Base-by-base conservation (phyloP, 345 rosid species). In the Euphorbia pulcherrima region DNA sequence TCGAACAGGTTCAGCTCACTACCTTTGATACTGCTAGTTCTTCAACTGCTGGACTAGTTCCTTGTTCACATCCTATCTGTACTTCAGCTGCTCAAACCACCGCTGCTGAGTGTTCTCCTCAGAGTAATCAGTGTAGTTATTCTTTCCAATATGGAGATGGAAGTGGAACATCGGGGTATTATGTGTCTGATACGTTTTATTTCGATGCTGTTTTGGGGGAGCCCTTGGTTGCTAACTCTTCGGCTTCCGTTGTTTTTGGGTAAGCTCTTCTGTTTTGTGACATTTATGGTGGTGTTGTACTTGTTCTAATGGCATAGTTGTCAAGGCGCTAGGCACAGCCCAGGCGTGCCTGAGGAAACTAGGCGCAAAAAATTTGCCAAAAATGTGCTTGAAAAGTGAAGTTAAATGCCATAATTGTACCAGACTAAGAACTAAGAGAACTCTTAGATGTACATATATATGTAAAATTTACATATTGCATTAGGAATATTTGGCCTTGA, bases 161-260 rank as follows among this genome's bases (percentile, higher is more conserved):
- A 75, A 94, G 99, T 74, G 99, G 97, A 77, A 91, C 99, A 60
- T 80, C 92, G 1, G 99, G 99, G 72, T 83, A 79, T 77, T 94
- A 94, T 72, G 81, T 94, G 41, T 69, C 84, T 24, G 99, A 91
- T 74, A 69, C 77, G 24, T 81, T 94, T 62, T 73, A 79, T 68
- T 94, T 94, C 70, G 90, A 91, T 6, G 84, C 92, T 16, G 77
- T 91, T 77, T 69, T 91, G 65, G 88, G 89, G 73, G 78, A 78
- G 66, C 88, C 99, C 33, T 28, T 72, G 68, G 70, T 76, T 74
- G 91, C 83, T 50, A 94, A 94, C 72, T 89, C 97, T 48, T 89
- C 99, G 0, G 96, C 99, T 74, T 75, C 81, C 6, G 62, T 91
- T 60, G 84, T 79, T 66, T 91, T 94, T 46, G 97, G 99, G 99